Evolutionary conservation across 2,329 filamentous ascomycete genomes (phyloP).

Genomic region (Verticillium klebahnii): DNA sequence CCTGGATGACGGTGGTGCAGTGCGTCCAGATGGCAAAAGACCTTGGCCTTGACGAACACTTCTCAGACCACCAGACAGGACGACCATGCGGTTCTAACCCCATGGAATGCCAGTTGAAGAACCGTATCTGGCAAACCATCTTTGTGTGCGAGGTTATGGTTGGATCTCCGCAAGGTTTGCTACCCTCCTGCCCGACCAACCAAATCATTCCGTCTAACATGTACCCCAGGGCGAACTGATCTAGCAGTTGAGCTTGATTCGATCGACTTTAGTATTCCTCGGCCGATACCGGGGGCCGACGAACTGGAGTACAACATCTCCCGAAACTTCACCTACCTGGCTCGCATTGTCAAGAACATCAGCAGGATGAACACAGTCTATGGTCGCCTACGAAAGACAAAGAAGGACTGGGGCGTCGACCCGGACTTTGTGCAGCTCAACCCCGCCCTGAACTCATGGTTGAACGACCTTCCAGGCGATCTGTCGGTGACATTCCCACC

Average conservation of each 20-base stretch:
- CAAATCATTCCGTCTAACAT: background rate
- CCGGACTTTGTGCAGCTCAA: constrained; percentile 78
- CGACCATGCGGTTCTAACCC: constrained; percentile 63
- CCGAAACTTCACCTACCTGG: constrained; percentile 78
- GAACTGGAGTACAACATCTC: constrained; percentile 73
- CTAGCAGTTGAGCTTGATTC: constrained; percentile 70
- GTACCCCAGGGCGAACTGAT: constrained; percentile 63
- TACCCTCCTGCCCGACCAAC: background rate
- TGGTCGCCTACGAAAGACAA: constrained; percentile 61
- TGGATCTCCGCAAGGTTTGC: constrained; percentile 80
- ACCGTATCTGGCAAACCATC: constrained; percentile 83
- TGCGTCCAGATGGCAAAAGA: constrained; percentile 93
- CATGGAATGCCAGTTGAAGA: constrained; percentile 78
- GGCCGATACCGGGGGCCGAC: constrained; percentile 62
- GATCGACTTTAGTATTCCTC: constrained; percentile 67
- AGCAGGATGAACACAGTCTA: constrained; percentile 73
- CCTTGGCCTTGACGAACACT: constrained; percentile 82
- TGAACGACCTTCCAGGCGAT: constrained; percentile 72
- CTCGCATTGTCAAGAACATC: constrained; percentile 72
- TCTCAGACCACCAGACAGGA: constrained; percentile 69
- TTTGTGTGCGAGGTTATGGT: constrained; percentile 89
- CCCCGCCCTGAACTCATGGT: constrained; percentile 70
- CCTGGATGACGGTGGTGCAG: constrained; percentile 93
- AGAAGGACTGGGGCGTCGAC: constrained; percentile 80
- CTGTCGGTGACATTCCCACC: constrained; percentile 71